These are phyloP conservation scores for Phytophthora europaea DNA, from an alignment of 352 stramenopile genomes.

Conservation along the genomic window DNA sequence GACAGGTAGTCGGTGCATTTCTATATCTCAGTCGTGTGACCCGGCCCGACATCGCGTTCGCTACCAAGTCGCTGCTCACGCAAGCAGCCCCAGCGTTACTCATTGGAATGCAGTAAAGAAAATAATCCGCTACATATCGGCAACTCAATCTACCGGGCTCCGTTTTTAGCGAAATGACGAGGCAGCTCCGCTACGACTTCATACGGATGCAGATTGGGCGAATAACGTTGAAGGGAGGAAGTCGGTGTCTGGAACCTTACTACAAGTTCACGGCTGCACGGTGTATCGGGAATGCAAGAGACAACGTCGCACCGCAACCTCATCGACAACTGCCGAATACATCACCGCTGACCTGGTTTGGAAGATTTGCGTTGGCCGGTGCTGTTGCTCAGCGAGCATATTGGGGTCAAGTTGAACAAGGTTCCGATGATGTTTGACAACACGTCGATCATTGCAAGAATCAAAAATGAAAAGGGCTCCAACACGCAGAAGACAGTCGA, in stretches of 20 bases:
- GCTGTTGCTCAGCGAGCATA: not conserved
- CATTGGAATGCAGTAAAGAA: constrained; percentile 8
- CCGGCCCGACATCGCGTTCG: constrained; percentile 5
- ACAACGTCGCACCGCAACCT: not conserved
- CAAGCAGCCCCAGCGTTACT: not conserved
- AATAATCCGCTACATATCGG: constrained; percentile 6
- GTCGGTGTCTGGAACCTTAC: not conserved
- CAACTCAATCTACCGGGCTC: not conserved
- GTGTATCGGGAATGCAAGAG: not conserved
- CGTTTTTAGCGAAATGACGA: not conserved
- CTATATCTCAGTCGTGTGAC: constrained; percentile 14
- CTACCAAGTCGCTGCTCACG: constrained; percentile 2
- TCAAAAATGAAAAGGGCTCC: not conserved
- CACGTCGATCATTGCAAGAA: not conserved
- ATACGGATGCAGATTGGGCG: constrained; percentile 7
- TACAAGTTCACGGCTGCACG: constrained; percentile 2
- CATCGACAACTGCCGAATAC: constrained; percentile 9
- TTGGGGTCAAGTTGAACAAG: not conserved
- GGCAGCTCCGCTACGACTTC: not conserved
- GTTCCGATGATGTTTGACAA: not conserved
- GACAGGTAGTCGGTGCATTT: constrained; percentile 7
- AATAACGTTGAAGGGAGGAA: not conserved
- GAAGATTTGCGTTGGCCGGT: not conserved
- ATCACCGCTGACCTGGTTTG: constrained; percentile 1
- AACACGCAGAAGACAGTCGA: not conserved